These are phyloP conservation scores for Haplosporangium sp. DNA, from an alignment of 371 early-diverging fungal genomes.

Conservation along the genomic window DNA sequence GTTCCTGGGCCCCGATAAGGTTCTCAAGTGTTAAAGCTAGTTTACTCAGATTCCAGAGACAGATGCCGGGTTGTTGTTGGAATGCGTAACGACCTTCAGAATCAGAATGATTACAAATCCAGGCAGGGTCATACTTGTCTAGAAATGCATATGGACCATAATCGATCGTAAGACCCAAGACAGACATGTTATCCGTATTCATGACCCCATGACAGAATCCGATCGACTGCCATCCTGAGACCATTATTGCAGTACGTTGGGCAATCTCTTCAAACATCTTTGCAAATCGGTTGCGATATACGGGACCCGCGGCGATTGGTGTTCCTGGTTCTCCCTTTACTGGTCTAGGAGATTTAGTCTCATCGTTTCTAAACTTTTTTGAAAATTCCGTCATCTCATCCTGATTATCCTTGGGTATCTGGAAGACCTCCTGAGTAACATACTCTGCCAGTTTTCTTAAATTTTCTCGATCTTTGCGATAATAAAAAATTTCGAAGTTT, in stretches of 20 bases:
- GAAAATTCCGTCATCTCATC: conserved; percentile 56
- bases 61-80: conserved; percentile 86
- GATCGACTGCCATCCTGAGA: conserved; percentile 89
- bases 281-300: conserved; percentile 66
- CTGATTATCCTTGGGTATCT: conserved; percentile 34
- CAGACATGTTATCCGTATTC: conserved; percentile 94
- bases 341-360: neutral
- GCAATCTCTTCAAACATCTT: conserved; percentile 73
- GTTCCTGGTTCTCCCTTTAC: conserved; percentile 1
- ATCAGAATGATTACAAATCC: conserved; percentile 85
- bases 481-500: conserved; percentile 85
- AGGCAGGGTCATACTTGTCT: conserved; percentile 84
- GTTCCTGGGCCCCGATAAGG: conserved; percentile 72
- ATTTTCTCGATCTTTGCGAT: conserved; percentile 70
- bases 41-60: conserved; percentile 83
- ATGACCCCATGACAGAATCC: conserved; percentile 91
- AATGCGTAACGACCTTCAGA: conserved; percentile 78
- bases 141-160: conserved; percentile 92
- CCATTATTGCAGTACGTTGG: conserved; percentile 78
- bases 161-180: conserved; percentile 87
- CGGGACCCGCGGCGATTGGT: neutral
- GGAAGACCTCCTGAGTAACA: conserved; percentile 58
- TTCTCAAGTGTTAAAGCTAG: conserved; percentile 77
- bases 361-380: conserved; percentile 32
- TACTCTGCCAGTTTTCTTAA: conserved; percentile 81